Base-by-base conservation (phyloP, 2,329 filamentous ascomycete species). In the Claviceps quebecensis region DNA sequence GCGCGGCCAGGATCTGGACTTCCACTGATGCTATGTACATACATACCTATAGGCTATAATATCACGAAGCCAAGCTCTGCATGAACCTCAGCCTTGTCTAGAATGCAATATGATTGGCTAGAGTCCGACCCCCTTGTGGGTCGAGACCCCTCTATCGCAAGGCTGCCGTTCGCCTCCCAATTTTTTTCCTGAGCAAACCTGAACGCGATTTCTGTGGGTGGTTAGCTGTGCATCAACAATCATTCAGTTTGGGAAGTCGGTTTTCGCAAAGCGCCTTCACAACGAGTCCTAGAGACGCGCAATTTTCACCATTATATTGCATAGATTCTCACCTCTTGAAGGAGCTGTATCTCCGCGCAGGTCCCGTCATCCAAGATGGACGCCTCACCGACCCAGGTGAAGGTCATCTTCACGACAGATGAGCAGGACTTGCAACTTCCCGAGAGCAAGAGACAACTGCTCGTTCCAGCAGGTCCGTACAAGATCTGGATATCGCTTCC, bases 341-440 rank as follows among this genome's bases (percentile, higher is more conserved):
- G 40, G 17, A 43, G 19, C 22, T 2, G 19, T 22, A 23, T 23
- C 19, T 9, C 23, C 26, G 43, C 23, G 22, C 23, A 45, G 23
- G 7, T 38, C 11, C 43, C 34, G 9, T 29, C 40, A 34, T 22
- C 36, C 16, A 38, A 52, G 40, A 71, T 72, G 69, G 66, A 66
- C 56, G 59, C 68, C 57, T 63, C 66, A 47, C 63, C 65, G 56
- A 67, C 72, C 49, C 81, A 83, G 66, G 74, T 85, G 55, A 81
- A 81, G 67, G 80, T 86, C 55, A 72, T 81, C 66, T 84, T 86
- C 68, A 81, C 76, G 53, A 85, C 81, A 45, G 75, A 73, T 52
- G 77, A 81, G 55, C 65, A 73, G 51, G 79, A 82, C 56, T 69
- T 85, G 50, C 73, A 82, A 61, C 71, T 85, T 45, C 77, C 79